Base-by-base conservation (phyloP, 306 rosid genomes). In the Vigna nakashimae region DNA sequence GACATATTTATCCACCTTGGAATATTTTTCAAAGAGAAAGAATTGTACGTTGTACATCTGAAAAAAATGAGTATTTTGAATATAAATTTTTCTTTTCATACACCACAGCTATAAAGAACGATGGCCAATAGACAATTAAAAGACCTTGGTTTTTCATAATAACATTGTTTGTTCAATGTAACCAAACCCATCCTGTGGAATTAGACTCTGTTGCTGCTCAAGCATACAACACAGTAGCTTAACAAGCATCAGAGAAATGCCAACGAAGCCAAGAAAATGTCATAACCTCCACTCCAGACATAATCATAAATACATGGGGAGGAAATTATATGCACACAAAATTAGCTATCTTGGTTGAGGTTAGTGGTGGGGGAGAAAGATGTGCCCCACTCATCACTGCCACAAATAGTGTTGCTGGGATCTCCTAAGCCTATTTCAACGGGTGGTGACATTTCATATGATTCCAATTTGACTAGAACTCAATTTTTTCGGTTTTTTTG, bases 221-320 rank as follows among this genome's bases (percentile, higher is more conserved):
- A 78, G 65, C 45, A 43, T 63, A 46, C 65, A 79, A 17, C 42
- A 8, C n/a, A 71, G 22, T 16, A 71, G 80, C 56, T 43, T 57
- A 70, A 67, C 40, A n/a, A 76, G 62, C 65, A 60, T 11, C n/a
- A 64, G 14, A 60, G 56, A 75, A 68, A 73, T 65, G 45, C 49
- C 49, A 56, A 75, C 14, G 45, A 16, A 53, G 36, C 58, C 24
- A 20, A 71, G 11, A 58, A 67, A 56, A 24, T 66, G 24, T 73
- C 67, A 12, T 49, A 42, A 75, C 11, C 60, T 56, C 22, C 38
- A 52, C 76, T 60, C 50, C 10, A 1, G 45, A n/a, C 53, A 58
- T 9, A 59, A 73, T n/a, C 78, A 13, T 7, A 45, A 73, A 10
- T 64, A 16, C 64, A 50, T n/a, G 26, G 50, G 65, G n/a, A 62